Base-by-base conservation (phyloP, 192 early-diverging fungal species). In the Pilobolus umbonatus region DNA sequence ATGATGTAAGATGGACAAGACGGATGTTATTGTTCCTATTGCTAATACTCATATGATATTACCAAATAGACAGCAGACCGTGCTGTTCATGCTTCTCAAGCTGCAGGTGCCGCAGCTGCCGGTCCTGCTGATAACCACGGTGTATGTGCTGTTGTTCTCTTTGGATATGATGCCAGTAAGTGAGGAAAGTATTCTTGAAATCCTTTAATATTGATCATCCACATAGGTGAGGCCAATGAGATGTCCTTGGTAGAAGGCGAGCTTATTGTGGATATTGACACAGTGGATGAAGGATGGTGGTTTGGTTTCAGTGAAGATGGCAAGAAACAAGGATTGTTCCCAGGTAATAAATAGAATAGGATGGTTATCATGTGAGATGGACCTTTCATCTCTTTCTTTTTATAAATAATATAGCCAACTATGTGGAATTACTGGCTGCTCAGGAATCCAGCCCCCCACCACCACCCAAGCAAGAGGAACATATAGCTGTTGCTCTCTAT, bases 201-300 rank as follows among this genome's bases (percentile, higher is more conserved):
- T 49, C 32, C 9, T 4, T 24, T 11, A 17, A 48, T 49, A 40
- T 60, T 24, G 2, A 43, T 51, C 36, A 42, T 43, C 25, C 30
- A 49, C 29, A 19, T 42, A 60, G 79, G 74, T 21, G 93, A 89
- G 30, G 81, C 79, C 5, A 94, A 95, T 64, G 95, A 98, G 78
- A 88, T 98, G 54, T 54, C 75, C 1, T 79, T 98, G 57, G 61
- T 65, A 0, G 94, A 98, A 62, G 91, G 88, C 15, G 94, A 96
- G 43, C 72, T 86, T 11, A 86, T 98, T 45, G 76, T 64, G 14
- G 79, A 82, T 22, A 86, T 98, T 38, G 84, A 87, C 15, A 80
- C 91, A 74, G 45, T 92, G 43, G 91, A 92, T 68, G 88, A 91
- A 34, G 93, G 89, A 35, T 98, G 95, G 95, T 96, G 93, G 95